Conservation (phyloP, 2,329 filamentous ascomycete genomes). For the Thelonectria discophora region DNA sequence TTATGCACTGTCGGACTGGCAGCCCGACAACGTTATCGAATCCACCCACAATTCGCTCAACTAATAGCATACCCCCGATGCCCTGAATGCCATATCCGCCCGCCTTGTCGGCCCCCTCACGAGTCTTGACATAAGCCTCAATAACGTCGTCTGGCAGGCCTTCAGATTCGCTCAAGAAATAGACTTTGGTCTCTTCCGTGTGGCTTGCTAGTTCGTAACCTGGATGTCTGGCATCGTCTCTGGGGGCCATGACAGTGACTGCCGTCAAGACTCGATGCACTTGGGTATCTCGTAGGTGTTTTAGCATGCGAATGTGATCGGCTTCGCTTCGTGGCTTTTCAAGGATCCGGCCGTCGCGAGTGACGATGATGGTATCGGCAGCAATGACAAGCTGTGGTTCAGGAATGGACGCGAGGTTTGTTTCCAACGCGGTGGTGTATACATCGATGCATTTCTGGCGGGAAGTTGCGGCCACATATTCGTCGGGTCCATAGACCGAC, state of each 20-base stretch:
- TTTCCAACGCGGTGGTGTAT: constrained; percentile 58
- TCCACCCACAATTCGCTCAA: constrained; percentile 88
- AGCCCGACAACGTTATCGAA: constrained; percentile 96
- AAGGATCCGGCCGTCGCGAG: constrained; percentile 76
- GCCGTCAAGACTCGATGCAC: constrained; percentile 87
- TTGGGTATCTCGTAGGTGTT: constrained; percentile 78
- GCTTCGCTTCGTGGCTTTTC: constrained; percentile 89
- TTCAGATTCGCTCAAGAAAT: constrained; percentile 73
- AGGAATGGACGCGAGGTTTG: constrained; percentile 54
- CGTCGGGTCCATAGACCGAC: constrained; percentile 74
- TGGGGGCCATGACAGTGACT: constrained; percentile 82
- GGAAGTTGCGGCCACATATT: constrained; percentile 91
- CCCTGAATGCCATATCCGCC: constrained; percentile 96
- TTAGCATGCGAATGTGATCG: constrained; percentile 86
- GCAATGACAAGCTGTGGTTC: constrained; percentile 89
- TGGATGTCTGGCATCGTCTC: constrained; percentile 81
- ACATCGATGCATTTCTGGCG: constrained; percentile 84
- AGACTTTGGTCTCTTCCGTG: constrained; percentile 92
- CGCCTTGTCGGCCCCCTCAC: constrained; percentile 95
- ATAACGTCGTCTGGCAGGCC: constrained; percentile 81
- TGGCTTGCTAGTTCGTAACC: constrained; percentile 84
- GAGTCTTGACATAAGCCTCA: constrained; percentile 78
- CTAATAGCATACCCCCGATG: constrained; percentile 82
- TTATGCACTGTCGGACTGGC: constrained; percentile 80
- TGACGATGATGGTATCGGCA: constrained; percentile 90